Conservation (phyloP, 768 basidiomycete genomes). For the Trametes sanguinea region DNA sequence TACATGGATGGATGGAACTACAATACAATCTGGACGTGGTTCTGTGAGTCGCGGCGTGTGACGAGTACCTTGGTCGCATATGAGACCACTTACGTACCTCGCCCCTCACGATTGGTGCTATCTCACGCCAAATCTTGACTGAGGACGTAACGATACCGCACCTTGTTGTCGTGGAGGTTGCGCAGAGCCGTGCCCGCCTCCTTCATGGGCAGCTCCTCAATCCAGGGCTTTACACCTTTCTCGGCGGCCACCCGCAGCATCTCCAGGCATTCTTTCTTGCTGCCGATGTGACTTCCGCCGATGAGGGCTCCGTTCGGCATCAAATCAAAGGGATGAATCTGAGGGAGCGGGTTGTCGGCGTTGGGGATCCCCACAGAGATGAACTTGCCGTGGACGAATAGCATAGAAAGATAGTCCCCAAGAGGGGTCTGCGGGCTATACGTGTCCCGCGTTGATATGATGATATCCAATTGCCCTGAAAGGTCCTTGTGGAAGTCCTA, state of each 20-base stretch:
- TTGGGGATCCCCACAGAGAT: conserved; percentile 61
- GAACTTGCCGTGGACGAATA: conserved; percentile 53
- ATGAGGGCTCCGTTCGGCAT: conserved; percentile 28
- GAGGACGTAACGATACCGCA: conserved; percentile 58
- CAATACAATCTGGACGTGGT: no score
- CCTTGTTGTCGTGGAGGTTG: conserved; percentile 47
- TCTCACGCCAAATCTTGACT: conserved; percentile 29
- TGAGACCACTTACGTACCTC: no score
- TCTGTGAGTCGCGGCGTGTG: no score
- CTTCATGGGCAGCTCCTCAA: conserved; percentile 47
- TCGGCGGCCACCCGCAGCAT: conserved; percentile 62
- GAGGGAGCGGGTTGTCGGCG: conserved; percentile 39
- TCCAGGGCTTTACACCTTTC: conserved; percentile 51
- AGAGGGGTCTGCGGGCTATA: conserved; percentile 28
- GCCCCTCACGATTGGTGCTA: neutral
- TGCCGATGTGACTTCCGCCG: conserved; percentile 48
- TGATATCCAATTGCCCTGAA: conserved; percentile 49
- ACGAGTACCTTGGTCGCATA: no score
- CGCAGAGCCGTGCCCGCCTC: conserved; percentile 50
- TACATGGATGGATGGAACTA: no score
- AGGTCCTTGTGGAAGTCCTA: conserved; percentile 41
- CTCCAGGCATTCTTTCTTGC: conserved; percentile 55
- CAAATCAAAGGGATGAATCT: conserved; percentile 34
- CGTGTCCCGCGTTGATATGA: conserved; percentile 40
- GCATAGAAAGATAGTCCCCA: conserved; percentile 41